These are phyloP conservation scores for Pneumocystis wakefieldiae DNA, from an alignment of 1,139 yeast genomes.

Conservation along the genomic window DNA sequence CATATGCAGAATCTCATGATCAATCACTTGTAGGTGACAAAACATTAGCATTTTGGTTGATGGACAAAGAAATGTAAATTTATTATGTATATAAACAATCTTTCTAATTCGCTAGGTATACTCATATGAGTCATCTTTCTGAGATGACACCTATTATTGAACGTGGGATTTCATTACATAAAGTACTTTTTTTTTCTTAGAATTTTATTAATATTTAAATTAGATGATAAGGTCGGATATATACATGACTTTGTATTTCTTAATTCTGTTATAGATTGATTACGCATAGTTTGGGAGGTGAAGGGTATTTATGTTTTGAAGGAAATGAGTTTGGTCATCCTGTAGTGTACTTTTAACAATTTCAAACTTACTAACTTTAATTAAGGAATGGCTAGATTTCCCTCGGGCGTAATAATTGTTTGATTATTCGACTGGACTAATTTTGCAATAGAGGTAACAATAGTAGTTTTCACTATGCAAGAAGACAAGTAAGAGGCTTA, in stretches of 20 bases:
- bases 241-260: neutral
- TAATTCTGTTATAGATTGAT: constrained; percentile 46
- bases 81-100: neutral
- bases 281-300: constrained; percentile 86
- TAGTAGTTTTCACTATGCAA: constrained; percentile 82
- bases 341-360: neutral
- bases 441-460: constrained; percentile 40
- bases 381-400: constrained; percentile 80
- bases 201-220: neutral
- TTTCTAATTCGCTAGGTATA: constrained; percentile 32
- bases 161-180: constrained; percentile 81
- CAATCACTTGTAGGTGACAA: constrained; percentile 97
- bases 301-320: constrained; percentile 87
- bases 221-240: neutral
- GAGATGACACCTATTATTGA: constrained; percentile 66
- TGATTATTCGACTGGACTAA: neutral
- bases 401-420: constrained; percentile 41
- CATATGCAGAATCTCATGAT: constrained; percentile 91
- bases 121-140: constrained; percentile 71
- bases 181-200: constrained; percentile 29
- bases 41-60: constrained; percentile 90
- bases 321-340: constrained; percentile 99
- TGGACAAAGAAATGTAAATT: constrained; percentile 73
- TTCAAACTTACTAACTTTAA: neutral
- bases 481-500: constrained; percentile 41